Conservation (phyloP, 2,329 filamentous ascomycete genomes). For the Xylaria hypoxylon region DNA sequence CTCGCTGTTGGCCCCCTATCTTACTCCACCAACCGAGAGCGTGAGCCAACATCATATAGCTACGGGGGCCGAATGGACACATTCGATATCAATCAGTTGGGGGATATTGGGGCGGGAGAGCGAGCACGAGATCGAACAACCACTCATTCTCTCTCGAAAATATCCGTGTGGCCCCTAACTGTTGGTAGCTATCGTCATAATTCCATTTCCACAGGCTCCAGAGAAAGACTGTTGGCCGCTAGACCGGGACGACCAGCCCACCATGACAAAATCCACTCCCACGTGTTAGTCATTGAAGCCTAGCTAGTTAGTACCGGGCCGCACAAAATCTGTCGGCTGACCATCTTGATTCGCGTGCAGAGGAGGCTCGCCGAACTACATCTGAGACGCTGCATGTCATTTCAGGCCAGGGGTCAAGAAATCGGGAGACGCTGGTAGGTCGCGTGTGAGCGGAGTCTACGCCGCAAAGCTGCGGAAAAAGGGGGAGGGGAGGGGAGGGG, state of each 20-base stretch:
- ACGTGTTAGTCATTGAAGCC: constrained; percentile 7
- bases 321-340: not conserved
- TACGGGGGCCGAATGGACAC: constrained; percentile 24
- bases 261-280: not conserved
- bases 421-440: constrained; percentile 20
- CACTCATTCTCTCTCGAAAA: not conserved
- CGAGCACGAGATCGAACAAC: not conserved
- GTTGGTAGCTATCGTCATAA: constrained; percentile 16
- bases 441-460: not conserved
- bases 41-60: not conserved
- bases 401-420: constrained; percentile 13
- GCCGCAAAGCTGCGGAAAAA: constrained; percentile 15
- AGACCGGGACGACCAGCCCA: not conserved
- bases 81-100: constrained; percentile 14
- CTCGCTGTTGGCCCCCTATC: constrained; percentile 6
- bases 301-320: not conserved
- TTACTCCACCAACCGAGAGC: not conserved
- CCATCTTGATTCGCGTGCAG: not conserved
- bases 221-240: constrained; percentile 4
- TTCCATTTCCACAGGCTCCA: not conserved
- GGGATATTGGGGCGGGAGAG: constrained; percentile 25
- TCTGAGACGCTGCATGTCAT: constrained; percentile 16
- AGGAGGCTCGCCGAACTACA: constrained; percentile 9
- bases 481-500: not conserved
- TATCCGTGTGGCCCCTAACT: not conserved